Percentiles rank a stretch among this genome's conserved stretches.
phyloP scores from a whole-genome alignment of 352 stramenopile genomes.

The Globisporangium takayamanum region DNA sequence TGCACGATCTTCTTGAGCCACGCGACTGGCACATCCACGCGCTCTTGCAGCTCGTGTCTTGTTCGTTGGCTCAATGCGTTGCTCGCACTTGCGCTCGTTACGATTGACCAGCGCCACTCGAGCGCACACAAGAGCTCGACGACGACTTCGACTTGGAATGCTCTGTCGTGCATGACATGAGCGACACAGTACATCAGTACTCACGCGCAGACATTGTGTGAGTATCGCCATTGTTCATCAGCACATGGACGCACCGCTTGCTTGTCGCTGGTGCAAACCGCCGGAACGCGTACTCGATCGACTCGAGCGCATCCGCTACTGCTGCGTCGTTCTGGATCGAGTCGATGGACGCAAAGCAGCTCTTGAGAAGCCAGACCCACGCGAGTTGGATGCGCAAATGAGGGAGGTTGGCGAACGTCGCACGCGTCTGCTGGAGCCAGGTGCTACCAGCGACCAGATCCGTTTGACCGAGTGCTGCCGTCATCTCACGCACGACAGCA shows the following conservation, averaged over 20 bases:
- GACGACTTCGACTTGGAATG: constrained; percentile 50
- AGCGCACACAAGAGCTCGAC: constrained; percentile 41
- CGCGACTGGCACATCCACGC: constrained; percentile 9
- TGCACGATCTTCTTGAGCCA: constrained; percentile 58
- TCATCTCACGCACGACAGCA: constrained; percentile 16
- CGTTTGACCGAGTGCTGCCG: constrained; percentile 13
- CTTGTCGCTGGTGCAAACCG: constrained; percentile 32
- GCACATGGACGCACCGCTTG: constrained; percentile 24
- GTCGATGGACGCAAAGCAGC: not conserved
- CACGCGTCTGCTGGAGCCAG: constrained; percentile 41
- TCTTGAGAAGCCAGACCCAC: constrained; percentile 58
- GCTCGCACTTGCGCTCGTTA: not conserved
- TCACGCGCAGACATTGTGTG: not conserved
- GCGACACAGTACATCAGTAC: not conserved
- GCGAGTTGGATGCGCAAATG: constrained; percentile 34
- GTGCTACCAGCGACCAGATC: constrained; percentile 17
- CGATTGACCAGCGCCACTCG: constrained; percentile 31
- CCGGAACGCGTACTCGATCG: constrained; percentile 53
- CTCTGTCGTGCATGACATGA: constrained; percentile 12
- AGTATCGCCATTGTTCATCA: too few species aligned
- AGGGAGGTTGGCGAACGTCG: constrained; percentile 23
- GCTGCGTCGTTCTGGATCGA: constrained; percentile 3
- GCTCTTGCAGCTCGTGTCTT: constrained; percentile 6
- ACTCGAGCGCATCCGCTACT: constrained; percentile 33
- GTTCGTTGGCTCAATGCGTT: not conserved